A percentile compares a stretch with the other conserved stretches of the same genome.
These are phyloP conservation scores for Neospora caninum DNA, from an alignment of 169 alveolate species.

Conservation along the genomic window DNA sequence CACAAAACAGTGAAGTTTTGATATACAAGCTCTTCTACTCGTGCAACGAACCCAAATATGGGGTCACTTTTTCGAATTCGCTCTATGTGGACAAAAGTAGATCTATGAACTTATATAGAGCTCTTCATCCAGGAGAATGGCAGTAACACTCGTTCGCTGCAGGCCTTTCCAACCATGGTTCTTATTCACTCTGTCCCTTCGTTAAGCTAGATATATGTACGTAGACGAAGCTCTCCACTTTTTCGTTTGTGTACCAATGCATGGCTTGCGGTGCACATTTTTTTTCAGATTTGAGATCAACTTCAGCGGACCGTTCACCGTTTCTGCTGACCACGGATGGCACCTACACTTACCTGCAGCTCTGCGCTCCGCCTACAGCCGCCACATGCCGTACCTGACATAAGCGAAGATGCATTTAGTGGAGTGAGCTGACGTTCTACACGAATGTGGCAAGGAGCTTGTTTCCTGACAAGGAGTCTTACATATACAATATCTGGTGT, in stretches of 20 bases:
- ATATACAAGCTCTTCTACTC: too few relatives aligned
- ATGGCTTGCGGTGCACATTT: not conserved
- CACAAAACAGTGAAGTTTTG: too few relatives aligned
- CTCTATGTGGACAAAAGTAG: too few relatives aligned
- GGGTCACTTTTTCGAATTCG: too few relatives aligned
- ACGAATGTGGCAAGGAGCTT: too few relatives aligned
- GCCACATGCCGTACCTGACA: conserved; percentile 23
- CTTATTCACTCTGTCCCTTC: not conserved
- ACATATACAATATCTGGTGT: too few relatives aligned
- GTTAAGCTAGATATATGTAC: not conserved
- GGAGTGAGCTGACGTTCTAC: too few relatives aligned
- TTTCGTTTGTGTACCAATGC: not conserved
- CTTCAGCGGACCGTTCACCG: not conserved
- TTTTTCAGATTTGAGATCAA: not conserved
- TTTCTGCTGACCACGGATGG: conserved; percentile 1
- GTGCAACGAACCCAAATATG: too few relatives aligned
- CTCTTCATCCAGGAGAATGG: not conserved
- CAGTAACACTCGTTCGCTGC: not conserved
- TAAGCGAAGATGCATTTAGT: not conserved
- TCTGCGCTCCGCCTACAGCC: conserved; percentile 29
- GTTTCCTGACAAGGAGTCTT: too few relatives aligned
- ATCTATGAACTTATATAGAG: not conserved
- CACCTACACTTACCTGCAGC: not conserved
- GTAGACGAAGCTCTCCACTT: not conserved
- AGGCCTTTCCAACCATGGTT: not conserved